These are phyloP conservation scores for Buddleja alternifolia DNA, from an alignment of 257 asterid species.

Conservation along the genomic window DNA sequence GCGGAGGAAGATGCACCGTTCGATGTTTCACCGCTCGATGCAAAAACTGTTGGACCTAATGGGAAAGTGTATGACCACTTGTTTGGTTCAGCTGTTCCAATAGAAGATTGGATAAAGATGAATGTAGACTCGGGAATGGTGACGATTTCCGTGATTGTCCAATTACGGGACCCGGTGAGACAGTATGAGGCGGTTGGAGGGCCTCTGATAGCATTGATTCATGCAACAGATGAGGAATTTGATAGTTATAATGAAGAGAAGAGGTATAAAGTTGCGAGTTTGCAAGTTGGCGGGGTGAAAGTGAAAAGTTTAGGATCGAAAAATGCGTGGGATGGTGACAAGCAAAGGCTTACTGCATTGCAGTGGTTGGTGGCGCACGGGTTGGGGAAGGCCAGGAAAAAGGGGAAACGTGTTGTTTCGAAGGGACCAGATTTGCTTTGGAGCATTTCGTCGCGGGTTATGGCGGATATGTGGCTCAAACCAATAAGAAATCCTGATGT, in stretches of 20 bases:
- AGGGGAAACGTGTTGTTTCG: conserved; percentile 44
- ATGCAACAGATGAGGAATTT: conserved; percentile 35
- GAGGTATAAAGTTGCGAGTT: conserved; percentile 54
- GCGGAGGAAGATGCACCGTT: conserved; percentile 82
- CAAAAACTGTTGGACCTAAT: conserved; percentile 29
- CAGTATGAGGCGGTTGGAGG: conserved; percentile 91
- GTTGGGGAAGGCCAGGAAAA: conserved; percentile 65
- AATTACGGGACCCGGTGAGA: conserved; percentile 82
- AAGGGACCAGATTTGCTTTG: conserved; percentile 65
- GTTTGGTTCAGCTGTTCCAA: conserved; percentile 58
- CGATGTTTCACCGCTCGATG: conserved; percentile 63
- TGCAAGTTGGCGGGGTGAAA: conserved; percentile 74
- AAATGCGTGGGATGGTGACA: conserved; percentile 72
- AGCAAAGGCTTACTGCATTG: conserved; percentile 79
- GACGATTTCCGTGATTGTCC: conserved; percentile 55
- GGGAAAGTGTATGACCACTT: conserved; percentile 34
- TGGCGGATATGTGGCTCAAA: conserved; percentile 99
- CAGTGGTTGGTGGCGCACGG: conserved; percentile 86
- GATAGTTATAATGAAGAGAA: conserved; percentile 48
- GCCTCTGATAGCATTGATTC: conserved; percentile 72
- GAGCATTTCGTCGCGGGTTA: conserved; percentile 79
- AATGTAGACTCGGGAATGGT: conserved; percentile 26
- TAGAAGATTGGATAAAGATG: conserved; percentile 64
- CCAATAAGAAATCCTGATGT: conserved; percentile 88
- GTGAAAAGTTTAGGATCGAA: conserved; percentile 43